Evolutionary conservation across 1,284 basidiomycete species (phyloP).

Genomic region (Ustilago trichophora): DNA sequence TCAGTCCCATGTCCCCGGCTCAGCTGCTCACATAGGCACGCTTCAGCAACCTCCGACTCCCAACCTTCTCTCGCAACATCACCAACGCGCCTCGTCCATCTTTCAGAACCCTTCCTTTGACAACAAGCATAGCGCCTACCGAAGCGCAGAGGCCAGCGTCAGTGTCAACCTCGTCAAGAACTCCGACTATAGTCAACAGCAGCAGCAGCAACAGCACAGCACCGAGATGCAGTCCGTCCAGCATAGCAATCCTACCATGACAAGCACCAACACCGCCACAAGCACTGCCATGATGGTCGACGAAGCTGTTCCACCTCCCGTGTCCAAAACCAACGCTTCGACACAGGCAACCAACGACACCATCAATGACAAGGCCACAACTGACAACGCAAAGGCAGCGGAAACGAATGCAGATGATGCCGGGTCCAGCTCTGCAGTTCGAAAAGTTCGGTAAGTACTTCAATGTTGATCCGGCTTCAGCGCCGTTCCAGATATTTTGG

Average conservation of each 20-base stretch:
- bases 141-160: slow-evolving; percentile 6
- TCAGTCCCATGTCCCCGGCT: slow-evolving; percentile 24
- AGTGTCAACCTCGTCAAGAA: not conserved
- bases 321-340: not conserved
- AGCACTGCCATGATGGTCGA: slow-evolving; percentile 23
- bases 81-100: slow-evolving; percentile 5
- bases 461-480: no score
- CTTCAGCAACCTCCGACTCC: slow-evolving; percentile 26
- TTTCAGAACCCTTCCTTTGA: slow-evolving; percentile 18
- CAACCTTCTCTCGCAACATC: not conserved
- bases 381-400: not conserved
- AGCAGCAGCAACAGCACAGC: no score
- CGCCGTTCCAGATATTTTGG: no score
- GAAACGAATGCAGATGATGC: slow-evolving; percentile 2
- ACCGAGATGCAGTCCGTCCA: no score
- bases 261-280: slow-evolving; percentile 18
- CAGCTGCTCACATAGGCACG: slow-evolving; percentile 8
- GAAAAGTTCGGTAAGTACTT: slow-evolving; percentile 42
- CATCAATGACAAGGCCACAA: not conserved
- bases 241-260: not conserved
- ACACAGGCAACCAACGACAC: not conserved
- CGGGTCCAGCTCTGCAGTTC: slow-evolving; percentile 15
- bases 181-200: no score
- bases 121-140: slow-evolving; percentile 11
- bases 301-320: not conserved